Evolutionary conservation across 495 filamentous ascomycete genomes (phyloP), one percentile per base, ranked within the genome.

Genomic region (Trichoderma reesei): DNA sequence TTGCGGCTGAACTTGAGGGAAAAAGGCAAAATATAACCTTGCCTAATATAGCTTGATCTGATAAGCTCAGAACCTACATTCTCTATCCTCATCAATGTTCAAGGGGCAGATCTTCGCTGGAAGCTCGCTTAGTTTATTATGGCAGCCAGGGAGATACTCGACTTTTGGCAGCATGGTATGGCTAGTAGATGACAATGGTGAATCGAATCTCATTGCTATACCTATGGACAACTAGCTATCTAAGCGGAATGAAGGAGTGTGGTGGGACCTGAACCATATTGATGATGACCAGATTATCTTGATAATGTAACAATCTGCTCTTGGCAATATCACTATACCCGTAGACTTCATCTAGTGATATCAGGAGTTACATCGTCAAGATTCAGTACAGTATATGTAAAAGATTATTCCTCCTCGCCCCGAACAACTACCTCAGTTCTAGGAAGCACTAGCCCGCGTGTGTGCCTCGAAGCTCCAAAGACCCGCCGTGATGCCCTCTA

Each of bases 341-440:
- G 34, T 56, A 34, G 51, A 56, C 51, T 56, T 56, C 20, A 54
- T n/a, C 26, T 34, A 56, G 51, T 56, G 34, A 31, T 56, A 33
- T 10, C 7, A 56, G 13, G 11, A 36, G 26, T 34, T 6, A 34
- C 31, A 33, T 14, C 9, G 26, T 34, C 51, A 33, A 34, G 34
- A 56, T 56, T 26, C 51, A 34, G 7, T 26, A 36, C 9, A 31
- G 18, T 26, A 26, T 26, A 26, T 26, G 26, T 31, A 56, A 56
- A 56, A 56, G 51, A 56, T 13, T 34, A 10, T 56, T 33, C 51
- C 51, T 34, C 26, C 51, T 14, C 34, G 33, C 2, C 2, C 26
- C 4, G 2, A 34, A 36, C 34, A 14, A 34, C 20, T 56, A 26
- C 26, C 1, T 26, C 8, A 56, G 7, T 9, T 10, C 3, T 56